Evolutionary conservation across 345 rosid species (phyloP).

Genomic region (Brassica rapa): DNA sequence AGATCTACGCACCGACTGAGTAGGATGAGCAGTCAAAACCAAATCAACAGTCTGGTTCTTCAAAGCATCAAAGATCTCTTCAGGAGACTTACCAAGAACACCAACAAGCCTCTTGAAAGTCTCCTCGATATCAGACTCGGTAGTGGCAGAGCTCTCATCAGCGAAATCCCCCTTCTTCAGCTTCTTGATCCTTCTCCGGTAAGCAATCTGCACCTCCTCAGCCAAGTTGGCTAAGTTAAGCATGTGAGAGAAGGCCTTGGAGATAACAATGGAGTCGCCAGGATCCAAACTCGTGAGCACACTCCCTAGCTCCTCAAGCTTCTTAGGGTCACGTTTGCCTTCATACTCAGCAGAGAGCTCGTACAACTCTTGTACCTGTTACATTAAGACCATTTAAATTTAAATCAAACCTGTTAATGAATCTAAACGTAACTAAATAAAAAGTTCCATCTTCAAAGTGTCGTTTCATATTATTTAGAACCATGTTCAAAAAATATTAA

Average conservation of each 20-base stretch:
- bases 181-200: constrained; percentile 78
- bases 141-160: constrained; percentile 83
- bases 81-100: constrained; percentile 81
- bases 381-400: constrained; percentile 2
- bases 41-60: constrained; percentile 98
- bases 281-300: constrained; percentile 89
- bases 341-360: constrained; percentile 96
- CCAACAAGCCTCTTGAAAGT: constrained; percentile 86
- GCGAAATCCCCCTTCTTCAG: constrained; percentile 83
- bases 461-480: too few species aligned
- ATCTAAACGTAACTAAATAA: too few species aligned
- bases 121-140: constrained; percentile 96
- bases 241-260: constrained; percentile 94
- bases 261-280: constrained; percentile 90
- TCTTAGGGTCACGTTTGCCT: constrained; percentile 69
- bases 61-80: constrained; percentile 85
- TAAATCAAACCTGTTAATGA: neutral
- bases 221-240: constrained; percentile 98
- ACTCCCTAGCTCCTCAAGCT: constrained; percentile 87
- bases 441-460: too few species aligned
- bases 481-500: too few species aligned
- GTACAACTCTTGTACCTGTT: constrained; percentile 91
- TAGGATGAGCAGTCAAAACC: constrained; percentile 98
- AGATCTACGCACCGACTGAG: constrained; percentile 93
- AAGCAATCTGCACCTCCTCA: constrained; percentile 96